phyloP scores from a whole-genome alignment of 305 asterid species.

The Nicotiana rustica region DNA sequence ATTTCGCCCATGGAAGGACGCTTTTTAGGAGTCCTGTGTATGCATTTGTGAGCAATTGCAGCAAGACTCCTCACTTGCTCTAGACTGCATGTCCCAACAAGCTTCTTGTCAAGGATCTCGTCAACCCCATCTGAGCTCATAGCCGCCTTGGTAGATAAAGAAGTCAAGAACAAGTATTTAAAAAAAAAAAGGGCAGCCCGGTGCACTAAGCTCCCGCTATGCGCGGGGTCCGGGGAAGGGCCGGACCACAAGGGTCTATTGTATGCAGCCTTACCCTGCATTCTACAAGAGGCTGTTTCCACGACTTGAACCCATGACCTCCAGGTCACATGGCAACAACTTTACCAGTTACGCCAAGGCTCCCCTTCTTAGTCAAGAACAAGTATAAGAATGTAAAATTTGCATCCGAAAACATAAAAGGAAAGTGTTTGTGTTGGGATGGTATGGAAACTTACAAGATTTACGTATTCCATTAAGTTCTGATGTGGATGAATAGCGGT shows the following conservation, averaged over 20 bases:
- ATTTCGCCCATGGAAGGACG: constrained; percentile 90
- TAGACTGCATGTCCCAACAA: constrained; percentile 67
- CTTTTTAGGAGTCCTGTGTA: constrained; percentile 68
- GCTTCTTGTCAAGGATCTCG: constrained; percentile 82
- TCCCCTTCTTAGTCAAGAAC: too few species aligned
- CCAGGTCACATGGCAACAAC: too few species aligned
- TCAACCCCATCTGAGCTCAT: constrained; percentile 95
- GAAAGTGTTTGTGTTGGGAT: not conserved
- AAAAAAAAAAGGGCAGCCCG: too few species aligned
- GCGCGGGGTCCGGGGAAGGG: too few species aligned
- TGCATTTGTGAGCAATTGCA: constrained; percentile 74
- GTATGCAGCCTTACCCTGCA: too few species aligned
- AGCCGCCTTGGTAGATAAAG: constrained; percentile 60
- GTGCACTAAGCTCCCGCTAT: too few species aligned
- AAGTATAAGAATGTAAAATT: not conserved
- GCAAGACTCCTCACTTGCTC: constrained; percentile 82
- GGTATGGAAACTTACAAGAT: constrained; percentile 68
- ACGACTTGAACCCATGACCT: too few species aligned
- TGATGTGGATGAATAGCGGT: constrained; percentile 98
- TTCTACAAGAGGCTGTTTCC: too few species aligned
- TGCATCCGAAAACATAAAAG: not conserved
- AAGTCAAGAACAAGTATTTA: not conserved
- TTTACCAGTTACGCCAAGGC: too few species aligned
- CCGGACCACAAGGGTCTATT: too few species aligned
- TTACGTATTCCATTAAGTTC: constrained; percentile 91